Evolutionary conservation across 257 asterid species (phyloP).

Genomic region (Scutellaria galericulata): DNA sequence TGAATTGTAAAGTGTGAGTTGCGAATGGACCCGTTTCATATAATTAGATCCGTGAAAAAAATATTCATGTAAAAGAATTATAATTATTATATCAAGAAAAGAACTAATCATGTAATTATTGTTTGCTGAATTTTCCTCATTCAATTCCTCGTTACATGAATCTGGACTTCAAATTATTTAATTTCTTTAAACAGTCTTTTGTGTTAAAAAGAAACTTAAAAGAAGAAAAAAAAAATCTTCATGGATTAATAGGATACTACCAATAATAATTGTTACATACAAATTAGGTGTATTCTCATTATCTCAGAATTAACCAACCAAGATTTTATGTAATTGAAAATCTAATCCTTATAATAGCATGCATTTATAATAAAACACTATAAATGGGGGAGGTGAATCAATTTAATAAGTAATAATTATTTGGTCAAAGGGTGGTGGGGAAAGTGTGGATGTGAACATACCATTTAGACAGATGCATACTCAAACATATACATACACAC

Average conservation of each 20-base stretch:
- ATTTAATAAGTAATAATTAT: conserved; percentile 27
- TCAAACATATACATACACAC: not conserved
- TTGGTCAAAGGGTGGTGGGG: conserved; percentile 51
- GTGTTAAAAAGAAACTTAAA: no score
- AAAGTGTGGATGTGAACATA: conserved; percentile 42
- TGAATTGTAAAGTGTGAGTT: no score
- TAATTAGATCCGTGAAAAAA: no score
- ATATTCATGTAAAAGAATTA: no score
- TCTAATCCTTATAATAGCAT: conserved; percentile 11
- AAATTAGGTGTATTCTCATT: not conserved
- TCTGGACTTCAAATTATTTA: not conserved
- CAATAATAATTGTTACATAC: not conserved
- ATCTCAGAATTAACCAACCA: no score
- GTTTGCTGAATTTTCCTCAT: not conserved
- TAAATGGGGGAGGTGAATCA: conserved; percentile 39
- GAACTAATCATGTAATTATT: not conserved
- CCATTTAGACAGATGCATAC: conserved; percentile 14
- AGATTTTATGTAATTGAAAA: conserved; percentile 21
- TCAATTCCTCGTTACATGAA: not conserved
- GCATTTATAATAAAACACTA: not conserved
- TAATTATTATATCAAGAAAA: no score
- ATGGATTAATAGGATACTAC: not conserved
- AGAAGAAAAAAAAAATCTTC: not conserved
- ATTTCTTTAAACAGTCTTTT: not conserved
- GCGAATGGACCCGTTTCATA: no score